Base-by-base conservation (phyloP, 2,329 filamentous ascomycete genomes). In the Ophiostoma australiae region DNA sequence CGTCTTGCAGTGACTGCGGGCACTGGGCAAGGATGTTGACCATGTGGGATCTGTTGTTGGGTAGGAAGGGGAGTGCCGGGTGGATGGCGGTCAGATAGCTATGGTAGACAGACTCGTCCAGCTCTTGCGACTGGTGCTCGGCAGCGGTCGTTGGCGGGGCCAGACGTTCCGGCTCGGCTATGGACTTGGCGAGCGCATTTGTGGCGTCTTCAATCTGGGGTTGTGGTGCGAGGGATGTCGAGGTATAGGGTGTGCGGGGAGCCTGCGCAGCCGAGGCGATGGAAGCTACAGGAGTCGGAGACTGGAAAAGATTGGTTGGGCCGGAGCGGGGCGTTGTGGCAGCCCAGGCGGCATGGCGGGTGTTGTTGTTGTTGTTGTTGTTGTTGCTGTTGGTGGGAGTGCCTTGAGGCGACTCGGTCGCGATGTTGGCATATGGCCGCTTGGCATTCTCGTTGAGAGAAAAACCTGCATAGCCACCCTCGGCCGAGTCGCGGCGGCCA, bases 21-120 rank as follows among this genome's bases (percentile, higher is more conserved):
- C 87, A 89, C 66, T 85, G 83, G 3, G 81, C 81, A 27, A 92
- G 78, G 27, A 87, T 82, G 10, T 82, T 81, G 71, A 86, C 84
- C 11, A 91, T 78, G n/a, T 83, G 82, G 17, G 80, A 78, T 75
- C 86, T 88, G 70, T 80, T 86, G 69, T 82, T 82, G 1, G 89
- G 85, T 15, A 93, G 81, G 65, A 93, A 82, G 0, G 90, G 90
- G 71, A 91, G 89, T 3, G 86, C 86, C 17, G 87, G 87, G 75
- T 92, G 90, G 27, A 92, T 86, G 17, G 85, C 80, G 4, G 82
- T 82, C 70, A 91, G 84, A 74, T 92, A 92, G 73, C 86, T 89
- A 67, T 82, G 79, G 68, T 85, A 83, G 4, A 80, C 79, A 35
- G 77, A 78, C 37, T 85, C 84, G 23, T 85, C 81, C 17, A 84